These are phyloP conservation scores for Tolypocladium tundrense DNA, from an alignment of 2,329 filamentous ascomycete species.

Conservation along the genomic window DNA sequence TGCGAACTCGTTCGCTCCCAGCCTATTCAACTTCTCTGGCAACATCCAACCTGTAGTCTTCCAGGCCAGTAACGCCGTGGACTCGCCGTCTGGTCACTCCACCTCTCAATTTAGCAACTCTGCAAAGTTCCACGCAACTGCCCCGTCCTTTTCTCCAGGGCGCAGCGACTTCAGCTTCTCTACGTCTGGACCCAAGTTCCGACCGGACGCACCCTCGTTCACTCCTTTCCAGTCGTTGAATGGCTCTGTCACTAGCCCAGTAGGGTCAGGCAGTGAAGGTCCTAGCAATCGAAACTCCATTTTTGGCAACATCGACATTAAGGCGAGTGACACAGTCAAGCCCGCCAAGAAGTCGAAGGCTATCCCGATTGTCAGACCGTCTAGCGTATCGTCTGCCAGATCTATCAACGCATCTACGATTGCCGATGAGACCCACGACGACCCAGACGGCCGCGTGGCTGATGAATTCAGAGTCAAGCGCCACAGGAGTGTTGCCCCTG, in stretches of 20 bases:
- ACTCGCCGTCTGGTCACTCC: conserved; percentile 11
- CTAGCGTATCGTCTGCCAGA: conserved; percentile 35
- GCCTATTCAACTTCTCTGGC: conserved; percentile 38
- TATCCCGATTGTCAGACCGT: conserved; percentile 65
- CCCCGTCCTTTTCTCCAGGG: conserved; percentile 61
- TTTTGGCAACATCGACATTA: conserved; percentile 60
- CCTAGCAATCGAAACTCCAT: conserved; percentile 40
- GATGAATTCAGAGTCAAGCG: conserved; percentile 68
- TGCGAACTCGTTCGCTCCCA: conserved; percentile 37
- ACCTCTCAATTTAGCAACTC: conserved; percentile 22
- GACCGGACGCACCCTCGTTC: conserved; percentile 67
- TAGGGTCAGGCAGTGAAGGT: conserved; percentile 33
- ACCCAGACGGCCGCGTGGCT: conserved; percentile 46
- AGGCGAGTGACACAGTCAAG: conserved; percentile 51
- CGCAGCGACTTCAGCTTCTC: conserved; percentile 60
- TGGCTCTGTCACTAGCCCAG: conserved; percentile 35
- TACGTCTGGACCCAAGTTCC: conserved; percentile 55
- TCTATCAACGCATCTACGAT: conserved; percentile 11
- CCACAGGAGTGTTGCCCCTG: conserved; percentile 51
- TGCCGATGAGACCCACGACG: conserved; percentile 15
- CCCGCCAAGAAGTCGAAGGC: conserved; percentile 68
- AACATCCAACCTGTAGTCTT: conserved; percentile 40
- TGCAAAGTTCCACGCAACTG: conserved; percentile 56
- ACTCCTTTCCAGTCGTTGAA: conserved; percentile 47
- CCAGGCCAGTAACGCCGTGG: conserved; percentile 21